Percentiles rank a stretch among this genome's conserved stretches.
Conservation (phyloP, 2,329 filamentous ascomycete genomes). For the Graphiopsis chlorocephala region DNA sequence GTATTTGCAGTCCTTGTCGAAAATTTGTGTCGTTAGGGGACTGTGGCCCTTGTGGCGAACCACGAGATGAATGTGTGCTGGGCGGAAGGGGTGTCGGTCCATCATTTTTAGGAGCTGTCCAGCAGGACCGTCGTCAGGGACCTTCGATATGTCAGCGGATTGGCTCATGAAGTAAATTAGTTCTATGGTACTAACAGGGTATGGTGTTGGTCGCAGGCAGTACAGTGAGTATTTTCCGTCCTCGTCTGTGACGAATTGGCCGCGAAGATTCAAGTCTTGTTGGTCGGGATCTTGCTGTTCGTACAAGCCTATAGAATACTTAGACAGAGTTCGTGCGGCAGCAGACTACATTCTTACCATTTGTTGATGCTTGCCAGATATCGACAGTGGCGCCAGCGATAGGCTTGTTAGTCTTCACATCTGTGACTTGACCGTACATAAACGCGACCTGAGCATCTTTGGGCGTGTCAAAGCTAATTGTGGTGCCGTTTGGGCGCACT, state of each 20-base stretch:
- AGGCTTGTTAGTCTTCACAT: slow-evolving; percentile 61
- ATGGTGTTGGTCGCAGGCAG: slow-evolving; percentile 45
- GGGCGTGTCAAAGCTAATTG: slow-evolving; percentile 54
- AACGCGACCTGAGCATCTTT: slow-evolving; percentile 55
- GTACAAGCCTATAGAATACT: slow-evolving; percentile 39
- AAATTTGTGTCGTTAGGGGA: slow-evolving; percentile 74
- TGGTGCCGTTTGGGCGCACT: slow-evolving; percentile 63
- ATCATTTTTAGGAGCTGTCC: slow-evolving; percentile 57
- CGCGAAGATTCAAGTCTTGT: slow-evolving; percentile 70
- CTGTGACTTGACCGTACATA: slow-evolving; percentile 62
- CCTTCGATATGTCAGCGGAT: neutral
- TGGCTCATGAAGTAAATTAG: neutral
- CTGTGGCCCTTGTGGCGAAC: slow-evolving; percentile 58
- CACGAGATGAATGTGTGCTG: slow-evolving; percentile 62
- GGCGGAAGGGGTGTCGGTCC: slow-evolving; percentile 60
- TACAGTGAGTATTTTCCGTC: slow-evolving; percentile 59
- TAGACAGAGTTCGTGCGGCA: neutral
- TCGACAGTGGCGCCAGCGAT: slow-evolving; percentile 68
- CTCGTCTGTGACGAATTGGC: slow-evolving; percentile 66
- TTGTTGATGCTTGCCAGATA: slow-evolving; percentile 77
- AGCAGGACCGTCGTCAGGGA: slow-evolving; percentile 56
- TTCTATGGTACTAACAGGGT: slow-evolving; percentile 37
- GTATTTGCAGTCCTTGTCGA: slow-evolving; percentile 64
- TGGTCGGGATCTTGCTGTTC: slow-evolving; percentile 73
- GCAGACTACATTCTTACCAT: slow-evolving; percentile 35